Base-by-base conservation (phyloP, 1,284 basidiomycete species). In the Psilocybe mexicana region DNA sequence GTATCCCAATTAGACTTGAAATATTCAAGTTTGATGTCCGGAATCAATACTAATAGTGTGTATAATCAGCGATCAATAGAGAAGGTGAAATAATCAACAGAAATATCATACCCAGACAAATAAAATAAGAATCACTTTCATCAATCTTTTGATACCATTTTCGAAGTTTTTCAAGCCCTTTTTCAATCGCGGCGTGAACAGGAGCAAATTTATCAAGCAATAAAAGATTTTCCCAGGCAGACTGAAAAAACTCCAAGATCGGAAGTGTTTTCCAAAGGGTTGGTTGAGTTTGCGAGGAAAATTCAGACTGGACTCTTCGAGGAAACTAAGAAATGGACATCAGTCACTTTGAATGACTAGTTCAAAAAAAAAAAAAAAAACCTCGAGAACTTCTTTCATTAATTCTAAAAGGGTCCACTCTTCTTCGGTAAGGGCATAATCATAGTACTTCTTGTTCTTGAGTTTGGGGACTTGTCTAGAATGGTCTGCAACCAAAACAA, bases 201-300 rank as follows among this genome's bases (percentile, higher is more conserved):
- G 46, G 47, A 12, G 28, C 38, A 8, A 61, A 61, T 28, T 54
- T 50, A 42, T 52, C 40, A 3, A 38, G 6, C 23, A 55, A 28
- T 51, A 56, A 59, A 25, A 69, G 63, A 8, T 45, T 61, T 48
- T 59, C 57, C 71, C 69, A 72, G 6, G 42, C 25, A 12, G 65
- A 36, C 23, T 60, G 59, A 6, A 71, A 60, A 47, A 47, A 72
- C 40, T 72, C 71, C 7, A 72, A 58, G 14, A 62, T 64, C 2
- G 69, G 69, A 30, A 73, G 63, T 6, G 65, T 63, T 25, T 55
- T 56, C 58, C 58, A 70, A 2, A 69, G 60, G 6, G 71, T 71
- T 10, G 70, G 68, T 2, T 61, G 48, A 0, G 51, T 58, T 40
- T 63, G 61, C 5, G 57, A 63, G 6, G 68, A 72, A 52, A 72